Conservation (phyloP, 2,329 filamentous ascomycete genomes). For the Alternaria sp. region DNA sequence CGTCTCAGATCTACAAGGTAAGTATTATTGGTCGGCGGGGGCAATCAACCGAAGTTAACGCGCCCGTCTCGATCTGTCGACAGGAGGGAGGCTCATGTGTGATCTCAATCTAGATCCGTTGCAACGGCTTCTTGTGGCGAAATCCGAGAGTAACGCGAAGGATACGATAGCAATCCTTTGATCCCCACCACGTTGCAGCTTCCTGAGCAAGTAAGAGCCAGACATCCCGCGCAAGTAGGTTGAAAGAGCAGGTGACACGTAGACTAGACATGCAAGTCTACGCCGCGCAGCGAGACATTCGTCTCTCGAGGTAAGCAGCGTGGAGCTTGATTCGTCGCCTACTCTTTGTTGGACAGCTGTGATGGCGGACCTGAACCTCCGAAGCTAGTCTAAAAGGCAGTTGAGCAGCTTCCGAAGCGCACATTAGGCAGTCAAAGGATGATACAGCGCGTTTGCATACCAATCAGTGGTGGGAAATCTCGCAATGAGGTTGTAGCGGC, state of each 20-base stretch:
- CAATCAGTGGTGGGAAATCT: constrained; percentile 46
- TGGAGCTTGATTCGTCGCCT: constrained; percentile 33
- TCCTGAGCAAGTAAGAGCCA: constrained; percentile 16
- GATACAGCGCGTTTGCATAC: constrained; percentile 1
- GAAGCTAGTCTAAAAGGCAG: constrained; percentile 34
- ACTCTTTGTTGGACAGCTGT: constrained; percentile 25
- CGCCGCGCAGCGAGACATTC: constrained; percentile 20
- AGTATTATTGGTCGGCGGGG: constrained; percentile 40
- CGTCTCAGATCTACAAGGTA: constrained; percentile 33
- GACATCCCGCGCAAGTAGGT: constrained; percentile 25
- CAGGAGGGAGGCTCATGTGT: constrained; percentile 31
- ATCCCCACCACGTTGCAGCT: constrained; percentile 11
- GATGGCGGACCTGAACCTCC: constrained; percentile 45
- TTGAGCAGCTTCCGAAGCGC: constrained; percentile 18
- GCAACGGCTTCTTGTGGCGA: constrained; percentile 38
- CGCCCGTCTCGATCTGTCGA: constrained; percentile 31
- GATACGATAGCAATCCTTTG: constrained; percentile 19
- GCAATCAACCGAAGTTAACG: constrained; percentile 42
- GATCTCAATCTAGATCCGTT: constrained; percentile 40
- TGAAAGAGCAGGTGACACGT: constrained; percentile 25
- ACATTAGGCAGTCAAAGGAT: constrained; percentile 24
- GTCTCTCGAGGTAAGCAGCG: constrained; percentile 26
- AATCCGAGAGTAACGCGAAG: constrained; percentile 23
- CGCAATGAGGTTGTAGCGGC: constrained; percentile 30
- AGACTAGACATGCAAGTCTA: constrained; percentile 30